Evolutionary conservation across 2,329 filamentous ascomycete species (phyloP), one percentile per base, ranked within the genome.

Genomic region (Aspergillus piperis): DNA sequence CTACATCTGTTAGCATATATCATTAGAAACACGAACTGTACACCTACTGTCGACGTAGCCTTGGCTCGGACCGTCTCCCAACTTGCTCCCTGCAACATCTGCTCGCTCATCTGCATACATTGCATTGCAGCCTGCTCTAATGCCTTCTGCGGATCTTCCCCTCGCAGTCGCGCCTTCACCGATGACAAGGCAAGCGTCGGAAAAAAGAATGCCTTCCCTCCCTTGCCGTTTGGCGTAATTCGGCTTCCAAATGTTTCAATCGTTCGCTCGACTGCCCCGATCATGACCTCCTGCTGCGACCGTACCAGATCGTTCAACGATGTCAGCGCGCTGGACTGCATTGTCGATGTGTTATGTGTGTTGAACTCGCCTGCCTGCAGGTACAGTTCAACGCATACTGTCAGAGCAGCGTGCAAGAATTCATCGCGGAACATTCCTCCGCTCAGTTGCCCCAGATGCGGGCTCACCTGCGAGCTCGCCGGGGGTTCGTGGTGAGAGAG

Each of bases 341-440:
- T 19, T 5, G 53, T 44, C 6, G 61, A 54, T n/a, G 62, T 41
- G 32, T 52, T 58, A 8, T 60, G 55, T 8, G 44, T 51, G 8
- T 60, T 48, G 59, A 67, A 63, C 41, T 75, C 73, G 5, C 68
- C 65, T 0, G 68, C 64, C 58, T 75, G 72, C 4, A 74, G 64
- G 4, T 65, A 70, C 3, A 75, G 54, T 49, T 75, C 73, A 17
- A 74, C 68, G 39, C 73, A 74, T 3, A 75, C 65, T 1, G 69
- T 74, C 17, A 73, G 62, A 8, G 71, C 71, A 2, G 73, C 70
- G 54, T 75, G 72, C 19, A 72, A 71, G 11, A 71, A 70, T 23
- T 75, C 71, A 15, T 76, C 69, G 10, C 71, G 71, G 57, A 77
- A 76, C 67, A 76, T 73, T 3, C 73, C 73, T 6, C 69, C 70